Evolutionary conservation across 1,284 basidiomycete genomes (phyloP), one percentile per base, ranked within the genome.

Genomic region (Rhizopogon hawkerae): DNA sequence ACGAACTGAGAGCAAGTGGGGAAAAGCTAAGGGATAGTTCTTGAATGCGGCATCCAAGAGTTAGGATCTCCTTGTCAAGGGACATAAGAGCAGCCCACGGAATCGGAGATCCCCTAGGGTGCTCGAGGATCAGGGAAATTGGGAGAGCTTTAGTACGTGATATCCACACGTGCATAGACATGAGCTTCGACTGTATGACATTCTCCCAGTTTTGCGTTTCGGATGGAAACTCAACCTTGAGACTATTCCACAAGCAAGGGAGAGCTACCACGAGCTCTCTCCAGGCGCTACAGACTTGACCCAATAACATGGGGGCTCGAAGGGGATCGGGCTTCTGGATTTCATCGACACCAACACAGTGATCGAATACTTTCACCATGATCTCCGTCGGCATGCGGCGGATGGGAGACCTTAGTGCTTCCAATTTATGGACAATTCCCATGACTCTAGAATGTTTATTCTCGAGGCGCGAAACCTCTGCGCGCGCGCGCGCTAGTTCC

Each of bases 341-440:
- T 16, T 42, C 38, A 7, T 54, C 45, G 18, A 55, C 59, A 10
- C 11, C 47, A 11, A 56, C 18, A 29, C 53, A 66, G 31, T 54
- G 56, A 23, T 65, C 60, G 35, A 63, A 63, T 14, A 63, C 11
- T 3, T 48, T 60, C 11, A 49, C 46, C 51, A 63, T 63, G 52
- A 67, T 54, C 47, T 64, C 62, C 5, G 54, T 62, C 45, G 62
- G 62, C 55, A 67, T 55, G 45, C 65, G 65, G 24, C 61, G 65
- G 3, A 65, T 50, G 45, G 62, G 65, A 5, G 65, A 60, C 14
- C 60, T 11, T 34, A 66, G 58, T 0, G 65, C 62, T 23, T 65
- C 53, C 38, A 66, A 56, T 38, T 67, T 57, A 0, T 52, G 50
- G 13, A 63, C 52, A 48, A 65, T 35, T 14, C 3, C 36, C 5